These are phyloP conservation scores for Pistacia integerrima DNA, from an alignment of 345 rosid species.

Conservation along the genomic window DNA sequence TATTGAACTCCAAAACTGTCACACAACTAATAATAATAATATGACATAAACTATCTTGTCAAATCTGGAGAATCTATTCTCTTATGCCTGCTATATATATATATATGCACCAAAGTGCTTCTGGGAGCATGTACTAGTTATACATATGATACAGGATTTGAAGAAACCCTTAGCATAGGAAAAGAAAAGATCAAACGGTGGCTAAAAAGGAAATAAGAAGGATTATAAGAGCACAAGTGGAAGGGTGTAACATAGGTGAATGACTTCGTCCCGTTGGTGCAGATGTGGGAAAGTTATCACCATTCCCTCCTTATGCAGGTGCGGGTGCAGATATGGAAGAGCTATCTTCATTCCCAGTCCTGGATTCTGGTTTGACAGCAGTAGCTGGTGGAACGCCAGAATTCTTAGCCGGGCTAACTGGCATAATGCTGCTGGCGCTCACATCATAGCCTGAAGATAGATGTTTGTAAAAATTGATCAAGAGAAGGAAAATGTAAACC, in stretches of 20 bases:
- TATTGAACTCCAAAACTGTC: no score
- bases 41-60: no score
- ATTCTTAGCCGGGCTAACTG: conserved; percentile 38
- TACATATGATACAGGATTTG: no score
- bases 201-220: conserved; percentile 34
- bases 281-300: conserved; percentile 12
- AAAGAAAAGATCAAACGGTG: conserved; percentile 29
- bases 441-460: conserved; percentile 42
- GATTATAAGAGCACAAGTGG: conserved; percentile 10
- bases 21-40: no score
- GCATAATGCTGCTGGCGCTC: conserved; percentile 28
- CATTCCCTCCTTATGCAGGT: conserved; percentile 9
- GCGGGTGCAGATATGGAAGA: no score
- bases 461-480: neutral
- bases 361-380: no score
- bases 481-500: neutral
- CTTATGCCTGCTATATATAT: no score
- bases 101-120: no score
- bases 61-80: no score
- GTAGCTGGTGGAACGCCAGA: conserved; percentile 51
- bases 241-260: conserved; percentile 18
- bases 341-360: no score
- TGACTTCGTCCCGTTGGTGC: conserved; percentile 18
- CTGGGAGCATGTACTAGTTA: no score
- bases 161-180: neutral